Evolutionary conservation across 495 filamentous ascomycete species (phyloP), one percentile per base, ranked within the genome.

Genomic region (Polyplosphaeria fusca): DNA sequence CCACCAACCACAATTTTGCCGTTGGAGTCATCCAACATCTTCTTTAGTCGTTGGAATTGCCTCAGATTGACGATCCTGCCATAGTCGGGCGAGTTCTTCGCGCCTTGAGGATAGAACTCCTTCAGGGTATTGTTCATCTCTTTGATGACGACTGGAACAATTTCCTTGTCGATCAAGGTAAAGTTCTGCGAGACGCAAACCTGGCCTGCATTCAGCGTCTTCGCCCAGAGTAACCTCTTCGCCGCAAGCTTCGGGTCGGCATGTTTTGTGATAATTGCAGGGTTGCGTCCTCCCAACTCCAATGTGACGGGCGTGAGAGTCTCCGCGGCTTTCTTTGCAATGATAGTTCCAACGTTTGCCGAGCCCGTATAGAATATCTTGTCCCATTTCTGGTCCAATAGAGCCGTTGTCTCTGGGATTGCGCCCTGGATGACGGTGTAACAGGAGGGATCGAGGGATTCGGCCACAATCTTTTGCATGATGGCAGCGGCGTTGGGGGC

Each of bases 351-450:
- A 32, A 96, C 91, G 30, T 66, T 74, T 11, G 77, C 74, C 59
- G 79, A 81, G 41, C 93, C 93, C 14, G 93, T 98, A 75, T 95
- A 98, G 76, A 94, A 92, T 63, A 98, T 92, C 78, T 95, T 96
- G 72, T 94, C 91, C 89, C 91, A 98, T 65, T 90, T 90, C 72
- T 91, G 81, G 46, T 90, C 81, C 12, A 98, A 76, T 28, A 97
- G 73, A 4, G 84, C 85, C 16, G 86, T 88, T 2, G 86, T 88
- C 77, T 95, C 89, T 22, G 85, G 76, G 26, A 95, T 67, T 5
- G 75, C 82, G 48, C 93, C 93, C 70, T 95, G 91, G 52, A 96
- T 78, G 46, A 92, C 77, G 16, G 76, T 74, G 68, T 89, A 95
- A 58, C 83, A 83, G n/a, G 79, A 79, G 23, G 80, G 82, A 71